Evolutionary conservation across 2,329 filamentous ascomycete genomes (phyloP), one percentile per base, ranked within the genome.

Genomic region (Coccinonectria pachysandricola): DNA sequence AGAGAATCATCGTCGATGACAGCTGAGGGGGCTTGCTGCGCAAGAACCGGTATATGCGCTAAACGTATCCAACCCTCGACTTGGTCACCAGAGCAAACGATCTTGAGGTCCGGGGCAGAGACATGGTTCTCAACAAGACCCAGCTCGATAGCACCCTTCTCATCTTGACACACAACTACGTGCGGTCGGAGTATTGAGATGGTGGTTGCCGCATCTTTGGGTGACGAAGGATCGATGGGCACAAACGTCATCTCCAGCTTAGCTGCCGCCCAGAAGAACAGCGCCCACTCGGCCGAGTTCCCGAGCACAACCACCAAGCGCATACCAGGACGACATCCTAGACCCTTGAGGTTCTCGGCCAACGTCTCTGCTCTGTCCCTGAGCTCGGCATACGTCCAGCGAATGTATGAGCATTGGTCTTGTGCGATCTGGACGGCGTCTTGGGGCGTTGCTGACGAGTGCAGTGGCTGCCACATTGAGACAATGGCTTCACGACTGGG

Each of bases 251-350:
- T 48, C 4, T 41, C 44, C 8, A 59, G 43, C 32, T 42, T 54
- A 12, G 49, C 48, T 1, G 52, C 41, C 3, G 46, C 44, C 56
- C 57, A 59, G 28, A 58, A 51, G 20, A 51, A 45, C 15, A 59
- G 37, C 0, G 35, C 50, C 53, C 54, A 59, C 47, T 60, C 55
- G 4, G 50, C 52, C 23, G 52, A 53, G 31, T 58, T 59, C 26
- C 49, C 40, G 23, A 57, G 37, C 6, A 57, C 30, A 1, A 43
- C 48, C 12, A 41, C 48, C 5, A 59, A 35, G 8, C 40, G 41
- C 42, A 45, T 53, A 4, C 49, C 46, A 5, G 37, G 35, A 12
- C 37, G 34, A 20, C 46, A 46, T 5, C 51, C 46, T 19, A 42
- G 10, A 7, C 15, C 21, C 12, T 25, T 11, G 6, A 56, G 34